Conservation (phyloP, 345 rosid species). For the Carallia brachiata region DNA sequence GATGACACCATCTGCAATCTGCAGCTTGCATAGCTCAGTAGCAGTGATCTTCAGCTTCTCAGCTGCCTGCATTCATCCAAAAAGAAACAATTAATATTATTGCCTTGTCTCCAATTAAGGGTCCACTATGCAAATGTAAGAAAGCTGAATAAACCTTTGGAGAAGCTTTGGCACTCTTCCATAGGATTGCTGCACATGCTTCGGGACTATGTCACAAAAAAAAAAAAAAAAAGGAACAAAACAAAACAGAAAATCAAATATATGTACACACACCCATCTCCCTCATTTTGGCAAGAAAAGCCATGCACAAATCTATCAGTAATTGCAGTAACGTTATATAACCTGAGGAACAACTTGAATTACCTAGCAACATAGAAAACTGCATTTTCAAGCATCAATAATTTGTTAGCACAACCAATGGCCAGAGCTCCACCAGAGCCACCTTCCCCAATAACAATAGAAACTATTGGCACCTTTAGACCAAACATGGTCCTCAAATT, state of each 20-base stretch:
- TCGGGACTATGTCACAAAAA: slow-evolving; percentile 64
- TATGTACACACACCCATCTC: background rate
- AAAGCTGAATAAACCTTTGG: slow-evolving; percentile 59
- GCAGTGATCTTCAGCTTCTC: slow-evolving; percentile 85
- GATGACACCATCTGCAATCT: slow-evolving; percentile 83
- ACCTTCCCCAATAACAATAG: slow-evolving; percentile 98
- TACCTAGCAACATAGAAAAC: slow-evolving; percentile 99
- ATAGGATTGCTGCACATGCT: slow-evolving; percentile 96
- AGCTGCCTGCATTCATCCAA: slow-evolving; percentile 60
- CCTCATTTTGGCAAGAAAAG: background rate
- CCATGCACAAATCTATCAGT: background rate
- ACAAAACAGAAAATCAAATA: background rate
- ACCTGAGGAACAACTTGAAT: slow-evolving; percentile 2
- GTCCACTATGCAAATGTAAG: slow-evolving; percentile 11
- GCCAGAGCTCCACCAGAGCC: slow-evolving; percentile 99
- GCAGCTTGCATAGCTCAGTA: slow-evolving; percentile 60
- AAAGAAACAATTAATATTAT: slow-evolving; percentile 14
- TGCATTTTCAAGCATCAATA: slow-evolving; percentile 95
- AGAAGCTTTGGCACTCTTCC: slow-evolving; percentile 88
- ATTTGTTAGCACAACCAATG: slow-evolving; percentile 88
- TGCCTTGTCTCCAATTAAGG: slow-evolving; percentile 14
- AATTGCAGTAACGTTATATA: background rate
- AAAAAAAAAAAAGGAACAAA: background rate
- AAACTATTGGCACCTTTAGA: slow-evolving; percentile 85
- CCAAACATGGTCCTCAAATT: slow-evolving; percentile 97